Base-by-base conservation (phyloP, 768 basidiomycete species). In the Mycena metata region DNA sequence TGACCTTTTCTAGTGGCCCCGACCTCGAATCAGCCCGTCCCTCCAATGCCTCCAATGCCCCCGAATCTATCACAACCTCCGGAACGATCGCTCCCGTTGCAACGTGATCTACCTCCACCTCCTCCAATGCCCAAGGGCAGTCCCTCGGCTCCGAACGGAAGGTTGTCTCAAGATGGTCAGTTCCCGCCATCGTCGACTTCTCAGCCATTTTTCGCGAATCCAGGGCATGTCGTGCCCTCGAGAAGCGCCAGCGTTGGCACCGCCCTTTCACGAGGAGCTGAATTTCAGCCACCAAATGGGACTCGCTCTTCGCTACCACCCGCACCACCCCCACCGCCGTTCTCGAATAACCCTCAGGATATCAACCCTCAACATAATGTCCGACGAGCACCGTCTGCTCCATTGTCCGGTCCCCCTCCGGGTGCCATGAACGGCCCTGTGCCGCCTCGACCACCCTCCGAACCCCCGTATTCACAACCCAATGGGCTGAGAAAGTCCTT, bases 11-110 rank as follows among this genome's bases (percentile, higher is more conserved):
- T 50, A 91, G 90, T 90, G 56, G 83, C 88, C 39, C 87, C 86
- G 35, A 81, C 83, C 21, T 83, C 88, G 16, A 91, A 90, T 75
- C 87, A 86, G 59, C 88, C 90, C 45, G 86, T 91, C 7, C 92
- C 93, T 5, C 91, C 91, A 4, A 75, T 93, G 58, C 91, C 91
- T 7, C 76, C 85, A 17, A 26, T 63, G 17, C 66, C 52, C 43
- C 68, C 36, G 42, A 65, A 35, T 56, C 64, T 52, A 39, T 60
- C 65, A 42, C 68, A 56, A 43, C 15, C 58, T 26, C 43, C 54
- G 46, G 41, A 66, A 21, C 62, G 56, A 42, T 21, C 57, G 2
- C 30, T 26, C 11, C 61, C 70, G 13, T 33, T 59, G 5, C 54
- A 60, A 35, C 57, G 42, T 19, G 52, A 52, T 62, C 57, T 73